Percentiles rank a stretch among this genome's conserved stretches.
Evolutionary conservation across 345 rosid genomes (phyloP).

Genomic region (Melaleuca alternifolia): DNA sequence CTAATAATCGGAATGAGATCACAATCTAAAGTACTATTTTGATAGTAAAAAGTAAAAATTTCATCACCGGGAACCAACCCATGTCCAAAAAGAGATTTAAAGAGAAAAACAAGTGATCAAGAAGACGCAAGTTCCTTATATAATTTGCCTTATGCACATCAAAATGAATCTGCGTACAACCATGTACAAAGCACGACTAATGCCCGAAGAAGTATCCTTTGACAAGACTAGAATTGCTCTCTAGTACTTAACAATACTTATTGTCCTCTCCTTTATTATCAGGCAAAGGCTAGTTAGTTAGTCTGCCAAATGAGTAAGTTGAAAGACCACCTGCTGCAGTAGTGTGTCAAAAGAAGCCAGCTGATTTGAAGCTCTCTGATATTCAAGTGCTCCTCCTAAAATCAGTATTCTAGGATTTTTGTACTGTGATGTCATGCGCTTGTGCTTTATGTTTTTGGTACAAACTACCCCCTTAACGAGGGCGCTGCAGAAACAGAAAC

Average conservation of each 20-base stretch:
- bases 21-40: neutral
- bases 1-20: neutral
- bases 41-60: neutral
- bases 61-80: neutral
- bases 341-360: conserved; percentile 84
- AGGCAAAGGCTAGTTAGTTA: neutral
- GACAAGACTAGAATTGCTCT: neutral
- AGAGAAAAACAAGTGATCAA: neutral
- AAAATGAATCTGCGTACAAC: neutral
- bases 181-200: neutral
- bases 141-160: neutral
- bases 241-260: neutral
- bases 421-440: conserved; percentile 98
- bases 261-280: neutral
- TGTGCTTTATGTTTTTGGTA: conserved; percentile 95
- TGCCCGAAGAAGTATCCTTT: neutral
- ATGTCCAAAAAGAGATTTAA: neutral
- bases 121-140: neutral
- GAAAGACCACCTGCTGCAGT: conserved; percentile 64
- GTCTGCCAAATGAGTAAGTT: neutral
- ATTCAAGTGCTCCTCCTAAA: conserved; percentile 90
- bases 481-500: conserved; percentile 39
- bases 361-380: conserved; percentile 69
- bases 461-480: conserved; percentile 86
- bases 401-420: conserved; percentile 80